These are phyloP conservation scores for Penicillium manginii DNA, from an alignment of 495 filamentous ascomycete genomes.

Conservation along the genomic window DNA sequence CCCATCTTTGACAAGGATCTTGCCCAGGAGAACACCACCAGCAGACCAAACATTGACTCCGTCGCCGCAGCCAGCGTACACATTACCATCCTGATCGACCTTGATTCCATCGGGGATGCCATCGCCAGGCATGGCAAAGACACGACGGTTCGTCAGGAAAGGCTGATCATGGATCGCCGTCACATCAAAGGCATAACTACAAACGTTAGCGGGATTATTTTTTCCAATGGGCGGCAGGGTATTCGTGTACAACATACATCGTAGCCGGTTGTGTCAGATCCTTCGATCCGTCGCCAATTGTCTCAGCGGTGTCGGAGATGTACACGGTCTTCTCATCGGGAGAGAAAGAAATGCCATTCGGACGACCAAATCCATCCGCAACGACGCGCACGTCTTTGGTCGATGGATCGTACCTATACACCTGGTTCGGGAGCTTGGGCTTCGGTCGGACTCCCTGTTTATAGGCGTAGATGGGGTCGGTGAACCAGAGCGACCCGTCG, in stretches of 20 bases:
- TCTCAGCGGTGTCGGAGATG: constrained; percentile 51
- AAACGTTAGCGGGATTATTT: background rate
- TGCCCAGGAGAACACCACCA: constrained; percentile 56
- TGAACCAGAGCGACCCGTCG: constrained; percentile 58
- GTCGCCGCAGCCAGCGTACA: constrained; percentile 64
- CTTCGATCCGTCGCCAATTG: constrained; percentile 26
- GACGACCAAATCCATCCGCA: constrained; percentile 53
- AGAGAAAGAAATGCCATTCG: constrained; percentile 53
- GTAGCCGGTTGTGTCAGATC: constrained; percentile 26
- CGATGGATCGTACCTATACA: constrained; percentile 56
- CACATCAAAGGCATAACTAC: constrained; percentile 35
- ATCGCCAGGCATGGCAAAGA: constrained; percentile 60
- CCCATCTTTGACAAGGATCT: constrained; percentile 50
- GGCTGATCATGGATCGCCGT: constrained; percentile 26
- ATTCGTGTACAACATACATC: constrained; percentile 25
- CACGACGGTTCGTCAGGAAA: constrained; percentile 53
- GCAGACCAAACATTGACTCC: constrained; percentile 65
- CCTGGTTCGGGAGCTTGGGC: constrained; percentile 49
- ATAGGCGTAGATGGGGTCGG: constrained; percentile 55
- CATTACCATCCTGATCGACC: constrained; percentile 60
- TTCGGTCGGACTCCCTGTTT: constrained; percentile 47
- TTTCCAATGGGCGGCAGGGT: background rate
- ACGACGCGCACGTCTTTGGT: constrained; percentile 52
- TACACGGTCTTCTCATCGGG: constrained; percentile 53
- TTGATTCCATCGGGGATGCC: constrained; percentile 66